These are phyloP conservation scores for Naumovozyma castellii DNA, from an alignment of 805 yeast species.

Conservation along the genomic window DNA sequence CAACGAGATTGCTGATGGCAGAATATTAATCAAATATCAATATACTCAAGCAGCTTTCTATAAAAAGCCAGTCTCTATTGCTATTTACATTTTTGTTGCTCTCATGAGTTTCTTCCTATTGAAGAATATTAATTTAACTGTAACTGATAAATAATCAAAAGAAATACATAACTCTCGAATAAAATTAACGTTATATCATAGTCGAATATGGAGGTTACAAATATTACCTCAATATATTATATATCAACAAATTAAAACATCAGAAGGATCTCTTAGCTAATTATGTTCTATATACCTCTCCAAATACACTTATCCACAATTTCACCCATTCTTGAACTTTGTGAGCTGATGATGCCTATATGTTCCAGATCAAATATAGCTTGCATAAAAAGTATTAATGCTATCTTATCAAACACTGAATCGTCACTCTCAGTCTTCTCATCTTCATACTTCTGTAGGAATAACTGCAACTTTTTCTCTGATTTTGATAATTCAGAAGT, in stretches of 20 bases:
- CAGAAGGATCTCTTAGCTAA: too few relatives aligned
- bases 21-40: slow-evolving; percentile 52
- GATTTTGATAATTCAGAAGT: slow-evolving; percentile 20
- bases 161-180: not conserved
- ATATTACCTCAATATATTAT: not conserved
- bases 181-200: not conserved
- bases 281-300: slow-evolving; percentile 29
- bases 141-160: slow-evolving; percentile 12
- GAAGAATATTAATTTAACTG: slow-evolving; percentile 37
- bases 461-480: slow-evolving; percentile 19
- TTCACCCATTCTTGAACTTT: slow-evolving; percentile 30
- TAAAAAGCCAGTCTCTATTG: slow-evolving; percentile 57
- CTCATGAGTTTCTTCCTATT: slow-evolving; percentile 45
- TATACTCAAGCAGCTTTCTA: slow-evolving; percentile 45
- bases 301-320: slow-evolving; percentile 27
- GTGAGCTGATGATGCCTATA: slow-evolving; percentile 60
- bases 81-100: slow-evolving; percentile 52
- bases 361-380: slow-evolving; percentile 59
- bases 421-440: slow-evolving; percentile 14
- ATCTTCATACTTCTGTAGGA: slow-evolving; percentile 20
- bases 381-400: slow-evolving; percentile 67
- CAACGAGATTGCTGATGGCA: slow-evolving; percentile 53
- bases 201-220: not conserved
- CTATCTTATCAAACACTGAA: slow-evolving; percentile 49
- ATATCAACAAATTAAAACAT: too few relatives aligned